Evolutionary conservation across 1,284 basidiomycete species (phyloP).

Genomic region (Sporisorium exsertum): DNA sequence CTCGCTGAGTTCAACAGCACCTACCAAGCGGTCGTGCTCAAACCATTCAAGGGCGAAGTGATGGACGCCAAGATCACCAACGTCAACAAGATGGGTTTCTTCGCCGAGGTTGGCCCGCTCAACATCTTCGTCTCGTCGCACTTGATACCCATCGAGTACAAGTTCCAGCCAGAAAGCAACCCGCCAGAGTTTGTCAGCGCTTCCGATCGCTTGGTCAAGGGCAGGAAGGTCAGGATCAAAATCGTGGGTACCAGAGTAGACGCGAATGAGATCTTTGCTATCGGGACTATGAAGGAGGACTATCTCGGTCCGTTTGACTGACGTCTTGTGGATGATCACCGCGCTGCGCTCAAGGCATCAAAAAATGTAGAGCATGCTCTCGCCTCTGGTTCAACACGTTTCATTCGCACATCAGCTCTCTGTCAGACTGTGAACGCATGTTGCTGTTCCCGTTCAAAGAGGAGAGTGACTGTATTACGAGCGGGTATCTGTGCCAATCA

Average conservation of each 20-base stretch:
- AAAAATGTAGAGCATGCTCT: background rate
- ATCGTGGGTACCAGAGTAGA: slow-evolving; percentile 97
- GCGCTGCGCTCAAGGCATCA: background rate
- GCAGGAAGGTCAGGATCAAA: slow-evolving; percentile 89
- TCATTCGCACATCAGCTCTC: background rate
- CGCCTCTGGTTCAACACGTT: background rate
- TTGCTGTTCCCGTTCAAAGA: no score
- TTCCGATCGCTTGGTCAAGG: slow-evolving; percentile 76
- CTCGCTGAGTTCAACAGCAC: slow-evolving; percentile 82
- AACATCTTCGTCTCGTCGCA: slow-evolving; percentile 80
- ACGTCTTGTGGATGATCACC: background rate
- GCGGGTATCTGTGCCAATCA: slow-evolving; percentile 44
- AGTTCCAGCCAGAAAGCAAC: slow-evolving; percentile 67
- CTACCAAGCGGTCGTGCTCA: slow-evolving; percentile 67
- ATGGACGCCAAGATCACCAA: slow-evolving; percentile 95
- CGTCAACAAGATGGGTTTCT: slow-evolving; percentile 99
- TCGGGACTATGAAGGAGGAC: slow-evolving; percentile 69
- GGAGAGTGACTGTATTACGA: slow-evolving; percentile 5
- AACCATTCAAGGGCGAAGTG: slow-evolving; percentile 92
- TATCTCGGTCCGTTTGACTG: slow-evolving; percentile 63
- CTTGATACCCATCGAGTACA: slow-evolving; percentile 77
- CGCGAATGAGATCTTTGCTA: slow-evolving; percentile 84
- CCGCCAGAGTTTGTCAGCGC: slow-evolving; percentile 66
- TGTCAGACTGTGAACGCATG: background rate
- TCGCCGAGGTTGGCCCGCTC: slow-evolving; percentile 89